Evolutionary conservation across 805 yeast species (phyloP).

Genomic region (Priceomyces melissophilus): DNA sequence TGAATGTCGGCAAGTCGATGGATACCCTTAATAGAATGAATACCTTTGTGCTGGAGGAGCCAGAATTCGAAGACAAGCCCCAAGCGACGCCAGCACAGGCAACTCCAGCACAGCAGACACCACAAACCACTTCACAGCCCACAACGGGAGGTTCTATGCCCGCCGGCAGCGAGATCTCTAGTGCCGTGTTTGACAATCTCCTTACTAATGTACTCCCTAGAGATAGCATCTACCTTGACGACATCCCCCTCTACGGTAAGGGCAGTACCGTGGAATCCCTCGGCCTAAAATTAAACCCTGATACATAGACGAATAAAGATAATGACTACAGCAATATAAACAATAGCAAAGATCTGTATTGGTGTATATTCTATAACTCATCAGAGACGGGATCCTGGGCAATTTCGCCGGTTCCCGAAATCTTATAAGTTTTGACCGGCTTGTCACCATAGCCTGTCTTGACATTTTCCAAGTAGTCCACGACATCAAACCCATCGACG

Average conservation of each 20-base stretch:
- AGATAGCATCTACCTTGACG: constrained; percentile 30
- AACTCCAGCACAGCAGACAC: constrained; percentile 11
- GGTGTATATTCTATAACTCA: constrained; percentile 8
- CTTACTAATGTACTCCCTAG: constrained; percentile 21
- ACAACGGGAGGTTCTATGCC: background rate
- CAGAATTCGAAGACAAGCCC: constrained; percentile 13
- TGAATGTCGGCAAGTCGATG: constrained; percentile 32
- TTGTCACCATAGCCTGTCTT: constrained; percentile 63
- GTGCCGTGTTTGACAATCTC: constrained; percentile 30
- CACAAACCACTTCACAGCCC: constrained; percentile 2
- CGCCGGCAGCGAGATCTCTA: constrained; percentile 19
- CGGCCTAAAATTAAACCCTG: constrained; percentile 18
- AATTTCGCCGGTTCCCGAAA: constrained; percentile 70
- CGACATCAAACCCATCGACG: constrained; percentile 80
- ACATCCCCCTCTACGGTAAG: constrained; percentile 37
- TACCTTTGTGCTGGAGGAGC: constrained; percentile 29
- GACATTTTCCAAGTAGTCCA: constrained; percentile 67
- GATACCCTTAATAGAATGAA: constrained; percentile 31
- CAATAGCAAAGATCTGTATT: too few relatives aligned
- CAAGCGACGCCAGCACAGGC: constrained; percentile 11
- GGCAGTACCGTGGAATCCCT: constrained; percentile 37
- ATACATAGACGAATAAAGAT: background rate
- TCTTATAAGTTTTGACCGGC: constrained; percentile 64
- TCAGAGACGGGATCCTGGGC: constrained; percentile 28
- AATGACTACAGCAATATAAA: too few relatives aligned